Evolutionary conservation across 805 yeast genomes (phyloP).

Genomic region (Groenewaldozyma salmanticensis): DNA sequence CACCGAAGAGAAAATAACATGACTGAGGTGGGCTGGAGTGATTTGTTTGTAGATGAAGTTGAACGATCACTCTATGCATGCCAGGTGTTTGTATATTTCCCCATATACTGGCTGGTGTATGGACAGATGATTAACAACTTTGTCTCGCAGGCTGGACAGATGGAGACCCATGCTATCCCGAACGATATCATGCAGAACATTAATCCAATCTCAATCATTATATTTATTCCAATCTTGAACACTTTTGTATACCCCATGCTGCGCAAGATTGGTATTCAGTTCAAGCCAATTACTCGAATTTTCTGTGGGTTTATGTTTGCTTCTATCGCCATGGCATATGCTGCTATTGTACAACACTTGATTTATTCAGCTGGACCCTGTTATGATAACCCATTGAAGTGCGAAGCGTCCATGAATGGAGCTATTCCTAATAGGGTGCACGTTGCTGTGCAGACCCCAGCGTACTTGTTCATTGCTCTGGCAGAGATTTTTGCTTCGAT

Average conservation of each 20-base stretch:
- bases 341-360: slow-evolving; percentile 63
- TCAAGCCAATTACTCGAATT: slow-evolving; percentile 66
- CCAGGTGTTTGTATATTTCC: slow-evolving; percentile 61
- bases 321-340: slow-evolving; percentile 58
- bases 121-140: slow-evolving; percentile 67
- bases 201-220: slow-evolving; percentile 64
- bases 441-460: slow-evolving; percentile 64
- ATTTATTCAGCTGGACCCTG: slow-evolving; percentile 69
- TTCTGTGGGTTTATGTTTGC: slow-evolving; percentile 60
- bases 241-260: slow-evolving; percentile 45
- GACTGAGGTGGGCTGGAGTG: slow-evolving; percentile 43
- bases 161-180: slow-evolving; percentile 70
- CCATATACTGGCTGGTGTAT: slow-evolving; percentile 66
- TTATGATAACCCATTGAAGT: slow-evolving; percentile 50
- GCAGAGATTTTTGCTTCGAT: slow-evolving; percentile 73
- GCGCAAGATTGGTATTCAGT: slow-evolving; percentile 39
- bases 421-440: slow-evolving; percentile 45
- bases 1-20: slow-evolving; percentile 34
- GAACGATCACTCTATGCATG: slow-evolving; percentile 57
- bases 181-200: slow-evolving; percentile 71
- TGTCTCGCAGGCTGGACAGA: slow-evolving; percentile 62
- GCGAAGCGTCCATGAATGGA: slow-evolving; percentile 34
- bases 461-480: slow-evolving; percentile 61
- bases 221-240: slow-evolving; percentile 70
- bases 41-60: slow-evolving; percentile 66